phyloP scores from a whole-genome alignment of 192 early-diverging fungal genomes.

The Cladochytrium replicatum region DNA sequence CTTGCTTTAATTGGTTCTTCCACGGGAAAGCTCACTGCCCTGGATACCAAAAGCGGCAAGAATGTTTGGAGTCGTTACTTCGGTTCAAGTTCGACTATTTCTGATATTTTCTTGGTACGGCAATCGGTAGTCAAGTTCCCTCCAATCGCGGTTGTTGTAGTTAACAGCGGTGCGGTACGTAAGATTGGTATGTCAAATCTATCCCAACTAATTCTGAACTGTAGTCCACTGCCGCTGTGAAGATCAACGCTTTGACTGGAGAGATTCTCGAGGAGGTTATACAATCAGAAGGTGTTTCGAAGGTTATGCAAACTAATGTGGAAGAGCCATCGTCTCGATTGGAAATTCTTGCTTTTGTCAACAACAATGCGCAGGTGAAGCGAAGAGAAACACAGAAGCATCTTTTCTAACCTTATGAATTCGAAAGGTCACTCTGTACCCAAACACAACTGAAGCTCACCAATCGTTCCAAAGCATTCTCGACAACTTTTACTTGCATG shows the following conservation, averaged over 20 bases:
- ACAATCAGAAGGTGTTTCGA: not conserved
- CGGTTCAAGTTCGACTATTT: conserved; percentile 29
- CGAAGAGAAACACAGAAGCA: no score
- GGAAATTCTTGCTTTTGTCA: conserved; percentile 20
- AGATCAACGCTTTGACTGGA: conserved; percentile 9
- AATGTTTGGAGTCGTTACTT: conserved; percentile 69
- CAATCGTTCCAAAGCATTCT: conserved; percentile 44
- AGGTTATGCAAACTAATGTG: conserved; percentile 17
- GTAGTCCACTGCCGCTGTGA: conserved; percentile 3
- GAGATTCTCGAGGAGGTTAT: not conserved
- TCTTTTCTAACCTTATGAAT: no score
- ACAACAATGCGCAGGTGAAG: conserved; percentile 16
- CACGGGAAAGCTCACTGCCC: conserved; percentile 72
- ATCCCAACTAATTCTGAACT: not conserved
- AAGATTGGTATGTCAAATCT: conserved; percentile 7
- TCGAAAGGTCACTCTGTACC: no score
- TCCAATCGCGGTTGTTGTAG: conserved; percentile 60
- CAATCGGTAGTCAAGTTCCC: conserved; percentile 57
- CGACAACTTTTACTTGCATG: conserved; percentile 57
- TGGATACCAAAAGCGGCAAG: conserved; percentile 67
- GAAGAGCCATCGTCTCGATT: conserved; percentile 17
- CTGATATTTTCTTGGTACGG: conserved; percentile 41
- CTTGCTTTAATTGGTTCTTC: conserved; percentile 69
- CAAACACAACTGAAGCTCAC: conserved; percentile 41
- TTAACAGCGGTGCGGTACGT: conserved; percentile 25